Evolutionary conservation across 2,329 filamentous ascomycete species (phyloP).

Genomic region (Aspergillaceae sp.): DNA sequence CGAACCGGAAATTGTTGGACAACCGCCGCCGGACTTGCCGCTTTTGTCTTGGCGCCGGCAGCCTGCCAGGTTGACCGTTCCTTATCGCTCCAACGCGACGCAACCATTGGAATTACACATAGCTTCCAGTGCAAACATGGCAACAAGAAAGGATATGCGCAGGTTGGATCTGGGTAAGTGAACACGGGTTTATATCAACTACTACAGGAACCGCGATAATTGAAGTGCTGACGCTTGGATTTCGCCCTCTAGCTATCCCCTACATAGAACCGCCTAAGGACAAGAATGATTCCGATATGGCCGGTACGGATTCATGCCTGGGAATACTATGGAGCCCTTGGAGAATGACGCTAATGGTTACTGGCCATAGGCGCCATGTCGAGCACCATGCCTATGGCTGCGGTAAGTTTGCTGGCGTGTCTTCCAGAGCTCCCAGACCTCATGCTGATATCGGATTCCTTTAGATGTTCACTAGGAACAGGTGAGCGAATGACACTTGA

Average conservation of each 20-base stretch:
- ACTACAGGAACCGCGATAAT: no score
- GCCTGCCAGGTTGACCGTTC: slow-evolving; percentile 3
- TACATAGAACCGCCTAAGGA: slow-evolving; percentile 68
- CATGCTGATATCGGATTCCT: slow-evolving; percentile 12
- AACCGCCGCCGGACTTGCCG: slow-evolving; percentile 5
- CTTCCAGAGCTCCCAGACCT: slow-evolving; percentile 3
- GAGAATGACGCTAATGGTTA: slow-evolving; percentile 10
- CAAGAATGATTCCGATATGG: slow-evolving; percentile 58
- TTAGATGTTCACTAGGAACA: slow-evolving; percentile 82
- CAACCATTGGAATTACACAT: background rate
- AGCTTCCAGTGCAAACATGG: slow-evolving; percentile 40
- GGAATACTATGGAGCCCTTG: background rate
- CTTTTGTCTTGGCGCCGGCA: slow-evolving; percentile 15
- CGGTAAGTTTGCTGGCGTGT: slow-evolving; percentile 43
- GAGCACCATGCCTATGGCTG: slow-evolving; percentile 88
- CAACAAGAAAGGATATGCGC: slow-evolving; percentile 67
- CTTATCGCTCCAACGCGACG: slow-evolving; percentile 3
- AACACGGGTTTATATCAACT: no score
- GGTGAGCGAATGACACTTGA: slow-evolving; percentile 42
- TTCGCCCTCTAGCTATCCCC: slow-evolving; percentile 60
- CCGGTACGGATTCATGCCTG: slow-evolving; percentile 43
- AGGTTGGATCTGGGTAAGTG: slow-evolving; percentile 61
- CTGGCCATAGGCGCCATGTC: slow-evolving; percentile 47
- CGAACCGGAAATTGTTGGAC: background rate
- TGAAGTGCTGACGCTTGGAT: background rate